A percentile compares a stretch with the other conserved stretches of the same genome.
These are phyloP conservation scores for Blastobotrys persicus DNA, from an alignment of 1,139 yeast genomes.

Conservation along the genomic window DNA sequence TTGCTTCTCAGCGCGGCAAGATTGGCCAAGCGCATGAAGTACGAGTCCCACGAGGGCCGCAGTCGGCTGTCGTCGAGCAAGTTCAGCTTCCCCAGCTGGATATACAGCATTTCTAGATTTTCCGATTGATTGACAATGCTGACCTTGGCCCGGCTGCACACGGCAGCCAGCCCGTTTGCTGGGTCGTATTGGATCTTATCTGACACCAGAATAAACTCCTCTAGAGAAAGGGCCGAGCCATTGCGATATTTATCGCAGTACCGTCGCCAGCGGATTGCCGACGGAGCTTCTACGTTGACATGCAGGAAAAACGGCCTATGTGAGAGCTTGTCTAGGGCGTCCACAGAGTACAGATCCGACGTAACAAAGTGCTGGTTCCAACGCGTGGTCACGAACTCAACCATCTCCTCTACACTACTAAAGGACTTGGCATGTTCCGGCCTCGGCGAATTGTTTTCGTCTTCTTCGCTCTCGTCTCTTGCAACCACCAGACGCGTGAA, in stretches of 20 bases:
- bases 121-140: conserved; percentile 60
- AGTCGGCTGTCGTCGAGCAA: conserved; percentile 59
- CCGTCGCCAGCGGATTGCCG: conserved; percentile 52
- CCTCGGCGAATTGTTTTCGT: background rate
- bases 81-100: conserved; percentile 53
- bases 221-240: conserved; percentile 14
- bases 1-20: conserved; percentile 89
- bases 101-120: conserved; percentile 48
- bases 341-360: conserved; percentile 47
- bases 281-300: conserved; percentile 74
- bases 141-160: conserved; percentile 57
- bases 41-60: conserved; percentile 94
- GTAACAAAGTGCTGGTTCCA: conserved; percentile 70
- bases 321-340: conserved; percentile 49
- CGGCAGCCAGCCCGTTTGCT: conserved; percentile 45
- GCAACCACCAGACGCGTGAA: conserved; percentile 42
- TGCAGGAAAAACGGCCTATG: conserved; percentile 87
- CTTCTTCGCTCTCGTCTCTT: conserved; percentile 10
- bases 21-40: conserved; percentile 89
- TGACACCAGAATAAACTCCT: conserved; percentile 46
- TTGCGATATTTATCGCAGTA: conserved; percentile 26
- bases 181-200: conserved; percentile 46
- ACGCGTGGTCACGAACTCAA: conserved; percentile 62
- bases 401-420: conserved; percentile 44
- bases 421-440: background rate